These are phyloP conservation scores for Emericellopsis terricola DNA, from an alignment of 495 filamentous ascomycete species.

Conservation along the genomic window DNA sequence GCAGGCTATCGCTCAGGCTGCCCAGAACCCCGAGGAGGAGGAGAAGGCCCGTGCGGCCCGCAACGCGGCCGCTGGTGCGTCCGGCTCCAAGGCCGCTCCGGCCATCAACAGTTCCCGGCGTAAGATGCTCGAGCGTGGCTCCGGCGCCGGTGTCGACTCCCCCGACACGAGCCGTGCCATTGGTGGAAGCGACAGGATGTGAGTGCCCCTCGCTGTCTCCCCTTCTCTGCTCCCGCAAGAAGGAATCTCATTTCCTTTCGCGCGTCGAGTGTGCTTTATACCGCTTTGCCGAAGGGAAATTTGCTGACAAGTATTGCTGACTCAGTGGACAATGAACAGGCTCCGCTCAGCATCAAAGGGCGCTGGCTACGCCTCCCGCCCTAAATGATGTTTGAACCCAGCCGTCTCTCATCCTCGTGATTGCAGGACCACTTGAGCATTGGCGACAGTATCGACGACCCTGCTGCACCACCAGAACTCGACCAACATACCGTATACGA, in stretches of 20 bases:
- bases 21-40: constrained; percentile 28
- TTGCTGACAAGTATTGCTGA: constrained; percentile 61
- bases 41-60: constrained; percentile 48
- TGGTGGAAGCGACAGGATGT: constrained; percentile 96
- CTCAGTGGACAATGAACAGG: constrained; percentile 82
- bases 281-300: constrained; percentile 59
- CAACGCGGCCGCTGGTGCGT: constrained; percentile 39
- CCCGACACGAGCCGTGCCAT: constrained; percentile 76
- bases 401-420: too few species aligned
- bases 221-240: too few species aligned
- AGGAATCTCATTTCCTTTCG: constrained; percentile 74
- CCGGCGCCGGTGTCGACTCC: constrained; percentile 43
- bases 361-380: constrained; percentile 46
- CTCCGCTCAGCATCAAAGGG: constrained; percentile 86
- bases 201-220: too few species aligned
- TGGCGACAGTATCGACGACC: constrained; percentile 6
- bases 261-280: constrained; percentile 66
- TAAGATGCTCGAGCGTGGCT: constrained; percentile 60
- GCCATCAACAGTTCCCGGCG: constrained; percentile 65
- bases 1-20: constrained; percentile 32
- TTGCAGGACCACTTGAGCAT: too few species aligned
- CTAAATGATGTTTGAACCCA: constrained; percentile 38
- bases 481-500: too few species aligned
- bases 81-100: constrained; percentile 41
- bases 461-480: not conserved